phyloP scores from a whole-genome alignment of 108 stramenopile genomes.

The Chaetoceros tenuissimus region DNA sequence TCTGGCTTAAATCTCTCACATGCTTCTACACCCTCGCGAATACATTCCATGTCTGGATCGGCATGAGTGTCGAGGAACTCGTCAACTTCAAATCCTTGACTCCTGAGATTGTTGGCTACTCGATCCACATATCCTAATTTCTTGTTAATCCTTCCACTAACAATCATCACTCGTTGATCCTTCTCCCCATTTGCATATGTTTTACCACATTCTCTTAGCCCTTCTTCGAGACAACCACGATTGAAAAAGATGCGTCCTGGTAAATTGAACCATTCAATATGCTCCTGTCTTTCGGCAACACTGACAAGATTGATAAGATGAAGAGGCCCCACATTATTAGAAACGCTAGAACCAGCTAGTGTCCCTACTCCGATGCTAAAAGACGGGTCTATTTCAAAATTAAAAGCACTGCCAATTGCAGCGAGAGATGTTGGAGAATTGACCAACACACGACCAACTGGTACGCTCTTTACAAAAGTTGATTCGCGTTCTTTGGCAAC shows the following conservation, averaged over 20 bases:
- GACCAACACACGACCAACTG: slow-evolving; percentile 15
- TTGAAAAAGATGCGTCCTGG: slow-evolving; percentile 19
- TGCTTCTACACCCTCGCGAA: slow-evolving; percentile 12
- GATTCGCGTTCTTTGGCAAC: slow-evolving; percentile 4
- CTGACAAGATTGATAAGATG: slow-evolving; percentile 26
- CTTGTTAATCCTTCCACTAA: background rate
- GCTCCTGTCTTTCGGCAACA: slow-evolving; percentile 19
- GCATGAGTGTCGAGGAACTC: slow-evolving; percentile 14
- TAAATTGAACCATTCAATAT: slow-evolving; percentile 23
- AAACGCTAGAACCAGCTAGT: slow-evolving; percentile 9
- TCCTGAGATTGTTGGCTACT: background rate
- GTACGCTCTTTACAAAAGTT: slow-evolving; percentile 12
- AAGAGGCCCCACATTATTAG: slow-evolving; percentile 20
- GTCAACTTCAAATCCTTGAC: slow-evolving; percentile 11
- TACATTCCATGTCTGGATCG: slow-evolving; percentile 15
- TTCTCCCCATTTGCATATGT: slow-evolving; percentile 1
- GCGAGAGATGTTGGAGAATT: slow-evolving; percentile 22
- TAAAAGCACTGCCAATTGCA: slow-evolving; percentile 21
- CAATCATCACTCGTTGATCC: slow-evolving; percentile 4
- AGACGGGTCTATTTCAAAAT: slow-evolving; percentile 21
- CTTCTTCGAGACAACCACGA: slow-evolving; percentile 11
- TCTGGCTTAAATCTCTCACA: slow-evolving; percentile 9
- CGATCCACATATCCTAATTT: slow-evolving; percentile 9
- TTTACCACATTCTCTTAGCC: slow-evolving; percentile 1
- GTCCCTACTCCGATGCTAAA: slow-evolving; percentile 27